Evolutionary conservation across 225 moss, liverwort and hornwort species (phyloP).

Genomic region (Pseudoscleropodium purum): DNA sequence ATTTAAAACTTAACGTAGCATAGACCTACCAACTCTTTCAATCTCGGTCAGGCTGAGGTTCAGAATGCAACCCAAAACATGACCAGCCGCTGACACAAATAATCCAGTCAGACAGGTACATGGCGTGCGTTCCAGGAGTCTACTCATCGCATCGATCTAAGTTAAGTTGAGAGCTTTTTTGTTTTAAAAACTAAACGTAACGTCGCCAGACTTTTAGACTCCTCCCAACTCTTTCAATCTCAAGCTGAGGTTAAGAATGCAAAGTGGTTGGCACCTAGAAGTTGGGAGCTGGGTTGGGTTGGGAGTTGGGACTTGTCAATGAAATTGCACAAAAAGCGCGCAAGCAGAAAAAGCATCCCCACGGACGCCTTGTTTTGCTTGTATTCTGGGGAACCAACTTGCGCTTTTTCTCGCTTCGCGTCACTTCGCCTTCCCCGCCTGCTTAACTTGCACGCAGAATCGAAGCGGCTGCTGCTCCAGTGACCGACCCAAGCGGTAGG

Average conservation of each 20-base stretch:
- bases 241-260: neutral
- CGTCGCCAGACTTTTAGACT: neutral
- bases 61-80: neutral
- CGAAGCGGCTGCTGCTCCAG: neutral
- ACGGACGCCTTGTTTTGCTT: neutral
- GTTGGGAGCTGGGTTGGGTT: neutral
- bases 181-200: too few relatives aligned
- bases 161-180: too few relatives aligned
- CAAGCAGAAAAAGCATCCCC: neutral
- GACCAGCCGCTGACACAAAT: neutral
- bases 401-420: neutral
- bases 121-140: neutral
- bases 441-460: conserved; percentile 4
- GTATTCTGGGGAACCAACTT: neutral
- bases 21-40: too few relatives aligned
- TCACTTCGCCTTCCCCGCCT: neutral
- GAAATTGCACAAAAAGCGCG: neutral
- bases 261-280: neutral
- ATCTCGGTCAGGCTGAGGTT: too few relatives aligned
- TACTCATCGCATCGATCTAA: neutral
- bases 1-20: too few relatives aligned
- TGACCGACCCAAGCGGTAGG: neutral
- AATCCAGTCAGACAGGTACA: neutral
- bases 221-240: neutral
- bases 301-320: neutral